Conservation (phyloP, 495 filamentous ascomycete species). For the Penicillium fimorum region DNA sequence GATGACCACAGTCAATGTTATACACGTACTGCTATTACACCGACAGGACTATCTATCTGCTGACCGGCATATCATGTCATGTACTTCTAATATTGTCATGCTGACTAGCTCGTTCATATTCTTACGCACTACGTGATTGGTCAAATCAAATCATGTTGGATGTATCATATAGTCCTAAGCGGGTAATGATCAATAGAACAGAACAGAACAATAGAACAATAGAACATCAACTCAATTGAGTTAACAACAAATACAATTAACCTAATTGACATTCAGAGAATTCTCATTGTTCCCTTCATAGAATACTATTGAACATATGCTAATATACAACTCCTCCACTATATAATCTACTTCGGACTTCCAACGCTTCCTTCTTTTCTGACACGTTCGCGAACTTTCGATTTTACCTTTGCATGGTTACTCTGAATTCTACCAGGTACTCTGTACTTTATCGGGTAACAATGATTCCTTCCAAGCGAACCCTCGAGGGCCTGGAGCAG, state of each 20-base stretch:
- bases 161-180: neutral
- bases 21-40: neutral
- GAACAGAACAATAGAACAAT: neutral
- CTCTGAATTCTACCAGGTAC: neutral
- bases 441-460: neutral
- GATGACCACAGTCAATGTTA: slow-evolving; percentile 5
- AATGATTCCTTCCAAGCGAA: neutral
- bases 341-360: neutral
- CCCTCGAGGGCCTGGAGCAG: neutral
- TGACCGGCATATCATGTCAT: neutral
- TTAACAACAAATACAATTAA: neutral
- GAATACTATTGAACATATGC: neutral
- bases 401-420: neutral
- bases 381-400: neutral
- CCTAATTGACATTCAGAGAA: neutral
- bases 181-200: neutral
- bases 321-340: neutral
- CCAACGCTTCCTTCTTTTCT: neutral
- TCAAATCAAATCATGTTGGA: neutral
- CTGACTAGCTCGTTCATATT: neutral
- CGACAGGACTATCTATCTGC: neutral
- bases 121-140: neutral
- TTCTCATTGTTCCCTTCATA: neutral
- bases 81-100: neutral
- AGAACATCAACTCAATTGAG: neutral